Evolutionary conservation across 768 basidiomycete genomes (phyloP), one percentile per base, ranked within the genome.

Genomic region (Lactarius evosmus): DNA sequence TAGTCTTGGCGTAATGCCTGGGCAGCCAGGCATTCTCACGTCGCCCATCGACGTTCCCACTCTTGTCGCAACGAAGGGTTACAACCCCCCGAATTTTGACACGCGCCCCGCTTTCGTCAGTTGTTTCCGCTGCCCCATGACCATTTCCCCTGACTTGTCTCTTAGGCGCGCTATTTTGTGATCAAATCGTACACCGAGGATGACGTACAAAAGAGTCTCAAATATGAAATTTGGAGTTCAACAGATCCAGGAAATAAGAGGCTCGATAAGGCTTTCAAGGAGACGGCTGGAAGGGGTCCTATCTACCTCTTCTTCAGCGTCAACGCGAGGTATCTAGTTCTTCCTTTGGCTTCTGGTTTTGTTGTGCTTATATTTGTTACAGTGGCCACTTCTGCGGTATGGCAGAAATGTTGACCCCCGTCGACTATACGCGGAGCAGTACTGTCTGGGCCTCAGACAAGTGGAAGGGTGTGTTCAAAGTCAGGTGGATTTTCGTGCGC

Each of bases 161-260:
- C 67, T 7, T 64, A 93, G 87, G 94, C 96, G 4, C 83, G 95
- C 17, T 98, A 82, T 77, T 98, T 98, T 72, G 96, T 98, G 34
- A 98, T 99, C 81, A 99, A 99, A 74, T 96, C 93, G 0, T 99
- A 95, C 76, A 98, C 97, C 1, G 96, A 98, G 75, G 97, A 98
- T 71, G 96, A 99, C 72, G 96, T 99, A 1, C 96, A 98, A 78
- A 99, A 99, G 75, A 95, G 93, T 17, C 82, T 97, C 70, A 96
- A 96, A 71, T 95, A 96, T 69, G 95, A 96, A 74, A 97, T 98
- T 55, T 97, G 95, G 95, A 93, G 93, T 65, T 96, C 94, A 9
- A 97, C 95, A 0, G 93, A 95, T 72, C 91, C 94, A 1, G 97
- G 97, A 2, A 99, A 99, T 73, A 97, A 98, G 78, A 82, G 97